Evolutionary conservation across 257 asterid genomes (phyloP), one percentile per base, ranked within the genome.

Genomic region (Prunella vulgaris): DNA sequence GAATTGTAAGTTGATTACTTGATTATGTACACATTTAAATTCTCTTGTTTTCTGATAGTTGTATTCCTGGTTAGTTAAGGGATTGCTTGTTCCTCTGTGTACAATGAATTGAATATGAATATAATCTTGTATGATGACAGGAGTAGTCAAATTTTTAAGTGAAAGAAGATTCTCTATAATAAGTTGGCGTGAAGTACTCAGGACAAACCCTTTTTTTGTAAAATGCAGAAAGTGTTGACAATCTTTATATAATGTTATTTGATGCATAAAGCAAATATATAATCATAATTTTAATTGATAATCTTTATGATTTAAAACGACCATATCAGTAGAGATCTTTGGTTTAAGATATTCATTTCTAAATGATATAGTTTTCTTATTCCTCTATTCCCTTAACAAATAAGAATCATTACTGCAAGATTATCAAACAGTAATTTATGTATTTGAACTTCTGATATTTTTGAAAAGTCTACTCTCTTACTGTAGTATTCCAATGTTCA

Each of bases 1-100:
- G 71, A 66, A 76, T 69, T 73, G 98, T 88, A 82, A 84, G 88
- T 82, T 58, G 40, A 46, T 77, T 52, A 33, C 14, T 25, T 30
- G 8, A n/a, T n/a, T 4, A 12, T 27, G 51, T 21, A 46, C 24
- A 37, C 22, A 35, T 10, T 20, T 13, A 17, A 66, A 15, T 40
- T 74, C 68, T 37, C 65, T 64, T 49, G 15, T 64, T 56, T 51
- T 42, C 49, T 44, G 37, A 17, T 27, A 57, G 59, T 56, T 74
- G 53, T 28, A 69, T 63, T 63, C 33, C 18, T 56, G 53, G 12
- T 33, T 21, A 15, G 59, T 17, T 24, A 9, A n/a, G 14, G 38
- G 20, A 24, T 14, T 24, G 10, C 25, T 58, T 13, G 40, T 22
- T 21, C 52, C 59, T 9, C 13, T 24, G 68, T 40, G 61, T 38